Conservation (phyloP, 2,329 filamentous ascomycete genomes). For the Aureobasidium sp. region DNA sequence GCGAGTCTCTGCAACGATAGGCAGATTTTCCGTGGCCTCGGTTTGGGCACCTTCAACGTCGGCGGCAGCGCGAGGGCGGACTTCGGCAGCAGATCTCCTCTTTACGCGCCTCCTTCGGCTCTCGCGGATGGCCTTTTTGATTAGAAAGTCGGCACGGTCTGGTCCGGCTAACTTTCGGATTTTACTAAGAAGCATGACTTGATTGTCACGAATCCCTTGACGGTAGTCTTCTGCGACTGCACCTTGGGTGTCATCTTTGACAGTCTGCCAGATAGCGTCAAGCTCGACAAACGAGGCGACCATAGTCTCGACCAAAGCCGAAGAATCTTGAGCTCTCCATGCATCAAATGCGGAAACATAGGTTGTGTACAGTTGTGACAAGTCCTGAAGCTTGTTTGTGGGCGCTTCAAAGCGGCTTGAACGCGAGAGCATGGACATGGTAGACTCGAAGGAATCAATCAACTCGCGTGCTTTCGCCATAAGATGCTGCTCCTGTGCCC, state of each 20-base stretch:
- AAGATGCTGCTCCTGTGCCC: slow-evolving; percentile 62
- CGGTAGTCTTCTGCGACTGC: slow-evolving; percentile 70
- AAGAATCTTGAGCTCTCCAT: slow-evolving; percentile 76
- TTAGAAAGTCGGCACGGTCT: slow-evolving; percentile 63
- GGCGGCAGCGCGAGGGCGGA: slow-evolving; percentile 59
- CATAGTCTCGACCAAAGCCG: slow-evolving; percentile 74
- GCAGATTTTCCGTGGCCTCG: slow-evolving; percentile 9
- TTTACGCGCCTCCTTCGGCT: slow-evolving; percentile 58
- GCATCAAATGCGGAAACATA: slow-evolving; percentile 75
- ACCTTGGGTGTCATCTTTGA: slow-evolving; percentile 69
- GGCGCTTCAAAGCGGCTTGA: slow-evolving; percentile 63
- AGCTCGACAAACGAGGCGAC: slow-evolving; percentile 79
- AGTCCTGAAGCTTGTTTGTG: slow-evolving; percentile 52
- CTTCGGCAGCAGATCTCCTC: slow-evolving; percentile 63
- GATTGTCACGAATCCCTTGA: slow-evolving; percentile 73
- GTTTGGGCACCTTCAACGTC: slow-evolving; percentile 18
- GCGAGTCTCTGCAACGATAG: slow-evolving; percentile 19
- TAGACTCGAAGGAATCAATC: slow-evolving; percentile 69
- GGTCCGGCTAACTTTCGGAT: slow-evolving; percentile 72
- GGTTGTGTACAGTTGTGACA: slow-evolving; percentile 63
- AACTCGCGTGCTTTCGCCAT: slow-evolving; percentile 72
- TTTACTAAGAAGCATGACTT: slow-evolving; percentile 68
- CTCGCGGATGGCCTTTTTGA: slow-evolving; percentile 67
- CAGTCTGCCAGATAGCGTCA: slow-evolving; percentile 75
- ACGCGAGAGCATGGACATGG: slow-evolving; percentile 57